Evolutionary conservation across 176 grass and related monocot genomes (phyloP).

Genomic region (Carex kokanica): DNA sequence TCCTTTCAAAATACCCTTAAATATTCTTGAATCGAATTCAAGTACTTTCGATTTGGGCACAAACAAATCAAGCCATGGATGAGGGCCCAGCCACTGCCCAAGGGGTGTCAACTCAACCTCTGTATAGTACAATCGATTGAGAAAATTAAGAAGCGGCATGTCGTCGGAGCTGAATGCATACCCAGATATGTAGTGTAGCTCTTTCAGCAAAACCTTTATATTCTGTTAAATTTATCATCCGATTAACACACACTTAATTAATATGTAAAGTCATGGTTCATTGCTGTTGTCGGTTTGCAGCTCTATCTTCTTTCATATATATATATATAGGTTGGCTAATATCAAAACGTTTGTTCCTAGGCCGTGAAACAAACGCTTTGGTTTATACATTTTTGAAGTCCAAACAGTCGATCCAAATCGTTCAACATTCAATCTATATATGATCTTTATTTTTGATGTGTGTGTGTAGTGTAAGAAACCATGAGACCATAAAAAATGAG

Average conservation of each 20-base stretch:
- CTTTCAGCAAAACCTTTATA: not conserved
- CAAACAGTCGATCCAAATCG: too few species aligned
- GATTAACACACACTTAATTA: not conserved
- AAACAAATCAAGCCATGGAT: constrained; percentile 69
- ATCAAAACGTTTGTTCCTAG: too few species aligned
- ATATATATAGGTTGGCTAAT: too few species aligned
- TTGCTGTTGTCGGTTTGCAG: not conserved
- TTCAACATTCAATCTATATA: too few species aligned
- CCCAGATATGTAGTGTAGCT: not conserved
- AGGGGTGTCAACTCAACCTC: constrained; percentile 25
- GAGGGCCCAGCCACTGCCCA: constrained; percentile 36
- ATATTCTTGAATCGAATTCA: constrained; percentile 39
- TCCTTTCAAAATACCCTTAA: constrained; percentile 34
- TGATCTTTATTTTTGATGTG: too few species aligned
- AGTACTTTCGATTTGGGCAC: constrained; percentile 40
- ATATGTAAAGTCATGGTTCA: not conserved
- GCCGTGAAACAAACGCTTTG: too few species aligned
- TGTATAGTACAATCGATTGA: constrained; percentile 22
- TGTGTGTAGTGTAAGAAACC: too few species aligned
- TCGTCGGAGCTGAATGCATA: not conserved
- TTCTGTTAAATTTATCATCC: not conserved
- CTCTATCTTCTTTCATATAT: too few species aligned
- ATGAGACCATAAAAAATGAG: too few species aligned
- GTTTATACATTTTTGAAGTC: too few species aligned
- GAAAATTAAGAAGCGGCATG: constrained; percentile 29